Conservation (phyloP, 202 grass and related monocot species). For the Musa balbisiana region DNA sequence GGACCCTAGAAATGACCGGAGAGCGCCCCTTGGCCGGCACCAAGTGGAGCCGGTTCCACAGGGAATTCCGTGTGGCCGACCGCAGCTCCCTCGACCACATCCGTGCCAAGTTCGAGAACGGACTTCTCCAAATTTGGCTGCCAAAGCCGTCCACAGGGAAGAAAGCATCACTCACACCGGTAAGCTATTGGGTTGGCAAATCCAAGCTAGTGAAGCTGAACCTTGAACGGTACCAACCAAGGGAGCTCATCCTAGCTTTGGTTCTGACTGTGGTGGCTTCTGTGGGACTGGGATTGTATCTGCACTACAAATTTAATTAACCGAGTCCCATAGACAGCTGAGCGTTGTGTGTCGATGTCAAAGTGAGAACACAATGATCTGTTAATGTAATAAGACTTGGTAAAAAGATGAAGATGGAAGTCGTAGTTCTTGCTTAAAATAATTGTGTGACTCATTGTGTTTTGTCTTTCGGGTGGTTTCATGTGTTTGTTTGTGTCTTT, state of each 20-base stretch:
- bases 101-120: slow-evolving; percentile 51
- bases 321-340: too few relatives aligned
- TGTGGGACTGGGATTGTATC: background rate
- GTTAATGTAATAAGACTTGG: too few relatives aligned
- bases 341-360: too few relatives aligned
- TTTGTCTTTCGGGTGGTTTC: too few relatives aligned
- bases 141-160: slow-evolving; percentile 19
- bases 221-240: too few relatives aligned
- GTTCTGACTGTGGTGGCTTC: background rate
- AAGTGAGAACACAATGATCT: too few relatives aligned
- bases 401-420: too few relatives aligned
- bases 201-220: background rate
- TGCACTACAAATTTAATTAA: background rate
- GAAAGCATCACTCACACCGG: background rate
- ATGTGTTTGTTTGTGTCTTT: too few relatives aligned
- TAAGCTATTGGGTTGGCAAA: background rate
- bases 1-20: slow-evolving; percentile 41
- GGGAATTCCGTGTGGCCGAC: slow-evolving; percentile 35
- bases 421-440: too few relatives aligned
- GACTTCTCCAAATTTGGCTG: slow-evolving; percentile 36
- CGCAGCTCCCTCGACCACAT: slow-evolving; percentile 40
- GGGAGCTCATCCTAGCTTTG: background rate
- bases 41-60: slow-evolving; percentile 53
- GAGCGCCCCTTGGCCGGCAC: slow-evolving; percentile 34
- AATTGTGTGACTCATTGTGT: too few relatives aligned